phyloP scores from a whole-genome alignment of 768 basidiomycete genomes.

The Auriscalpium orientale region DNA sequence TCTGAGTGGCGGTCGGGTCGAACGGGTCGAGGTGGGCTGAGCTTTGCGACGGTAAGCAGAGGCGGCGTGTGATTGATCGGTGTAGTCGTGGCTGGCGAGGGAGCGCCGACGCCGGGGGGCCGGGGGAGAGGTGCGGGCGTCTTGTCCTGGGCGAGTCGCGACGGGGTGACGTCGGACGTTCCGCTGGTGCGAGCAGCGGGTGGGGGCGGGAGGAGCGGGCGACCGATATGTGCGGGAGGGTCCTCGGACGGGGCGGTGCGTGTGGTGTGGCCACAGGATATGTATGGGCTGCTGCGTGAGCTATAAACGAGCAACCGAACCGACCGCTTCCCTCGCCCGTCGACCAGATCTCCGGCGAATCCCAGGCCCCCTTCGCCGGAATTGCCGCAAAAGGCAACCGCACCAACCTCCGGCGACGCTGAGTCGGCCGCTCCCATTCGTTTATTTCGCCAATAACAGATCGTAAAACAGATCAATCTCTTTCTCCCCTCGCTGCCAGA shows the following conservation, averaged over 20 bases:
- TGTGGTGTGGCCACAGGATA: neutral
- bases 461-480: neutral
- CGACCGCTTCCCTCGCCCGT: no score
- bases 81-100: no score
- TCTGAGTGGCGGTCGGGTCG: no score
- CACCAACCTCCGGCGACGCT: neutral
- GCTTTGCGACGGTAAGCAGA: no score
- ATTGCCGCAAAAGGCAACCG: neutral
- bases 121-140: no score
- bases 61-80: no score
- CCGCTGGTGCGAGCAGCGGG: neutral
- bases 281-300: neutral
- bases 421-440: neutral
- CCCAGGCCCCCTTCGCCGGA: neutral
- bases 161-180: neutral
- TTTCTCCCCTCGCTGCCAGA: neutral
- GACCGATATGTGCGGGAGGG: neutral
- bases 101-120: no score
- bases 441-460: neutral
- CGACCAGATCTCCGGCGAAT: neutral
- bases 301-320: neutral
- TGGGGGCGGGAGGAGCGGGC: neutral
- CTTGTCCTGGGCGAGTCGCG: no score
- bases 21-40: no score
- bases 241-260: neutral